phyloP scores from a whole-genome alignment of 2,329 filamentous ascomycete genomes.

The Sclerotiophoma versabilis region DNA sequence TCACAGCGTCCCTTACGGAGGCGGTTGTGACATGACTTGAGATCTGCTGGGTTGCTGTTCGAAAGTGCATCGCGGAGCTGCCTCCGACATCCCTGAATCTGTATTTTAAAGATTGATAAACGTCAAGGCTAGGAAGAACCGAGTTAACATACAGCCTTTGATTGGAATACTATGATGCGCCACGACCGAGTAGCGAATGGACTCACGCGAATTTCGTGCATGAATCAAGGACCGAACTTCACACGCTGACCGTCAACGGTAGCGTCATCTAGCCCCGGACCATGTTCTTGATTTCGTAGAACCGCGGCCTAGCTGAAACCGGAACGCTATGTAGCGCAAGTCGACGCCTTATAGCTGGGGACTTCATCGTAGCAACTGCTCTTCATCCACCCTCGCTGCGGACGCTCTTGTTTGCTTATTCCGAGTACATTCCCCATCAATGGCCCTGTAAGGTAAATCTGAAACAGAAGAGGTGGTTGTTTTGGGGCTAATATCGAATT shows the following conservation, averaged over 20 bases:
- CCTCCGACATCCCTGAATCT: neutral
- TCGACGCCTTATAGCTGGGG: neutral
- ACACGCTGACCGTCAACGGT: neutral
- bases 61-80: neutral
- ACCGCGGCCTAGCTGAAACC: neutral
- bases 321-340: constrained; percentile 3
- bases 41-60: neutral
- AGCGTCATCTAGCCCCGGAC: constrained; percentile 1
- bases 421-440: neutral
- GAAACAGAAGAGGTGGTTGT: neutral
- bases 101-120: constrained; percentile 9
- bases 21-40: neutral
- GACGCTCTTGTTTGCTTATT: neutral
- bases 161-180: neutral
- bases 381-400: neutral
- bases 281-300: neutral
- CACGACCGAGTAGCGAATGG: constrained; percentile 12
- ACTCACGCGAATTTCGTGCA: constrained; percentile 2
- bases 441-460: neutral
- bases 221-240: constrained; percentile 16
- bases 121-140: neutral
- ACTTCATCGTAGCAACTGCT: neutral
- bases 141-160: neutral
- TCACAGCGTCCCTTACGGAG: neutral
- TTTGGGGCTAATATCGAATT: neutral